These are phyloP conservation scores for Scenedesmus sp. DNA, from an alignment of 163 green algal genomes.

Conservation along the genomic window DNA sequence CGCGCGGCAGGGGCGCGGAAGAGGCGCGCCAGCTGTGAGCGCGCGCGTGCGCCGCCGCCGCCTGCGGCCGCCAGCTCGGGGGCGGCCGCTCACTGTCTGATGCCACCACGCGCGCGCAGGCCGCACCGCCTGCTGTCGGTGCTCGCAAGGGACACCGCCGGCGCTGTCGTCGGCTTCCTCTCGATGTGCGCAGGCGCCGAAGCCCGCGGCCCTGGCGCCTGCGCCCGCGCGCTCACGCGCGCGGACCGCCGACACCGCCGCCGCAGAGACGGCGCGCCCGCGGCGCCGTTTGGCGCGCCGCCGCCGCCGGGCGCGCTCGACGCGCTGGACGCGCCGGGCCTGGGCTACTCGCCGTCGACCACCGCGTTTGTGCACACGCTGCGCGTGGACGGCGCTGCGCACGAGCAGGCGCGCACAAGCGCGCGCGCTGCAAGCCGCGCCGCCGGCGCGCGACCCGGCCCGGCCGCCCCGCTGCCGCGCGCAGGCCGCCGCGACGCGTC, in stretches of 20 bases:
- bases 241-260: too few species aligned
- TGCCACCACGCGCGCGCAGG: not conserved
- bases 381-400: not conserved
- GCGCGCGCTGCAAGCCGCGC: too few species aligned
- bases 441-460: too few species aligned
- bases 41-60: not conserved
- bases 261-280: too few species aligned
- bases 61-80: too few species aligned
- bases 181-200: constrained; percentile 13
- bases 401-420: too few species aligned
- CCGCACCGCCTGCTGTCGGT: not conserved
- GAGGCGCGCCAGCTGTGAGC: not conserved
- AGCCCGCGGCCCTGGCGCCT: too few species aligned
- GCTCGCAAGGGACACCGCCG: constrained; percentile 1
- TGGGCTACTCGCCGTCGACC: constrained; percentile 7
- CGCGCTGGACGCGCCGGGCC: not conserved
- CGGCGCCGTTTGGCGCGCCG: too few species aligned
- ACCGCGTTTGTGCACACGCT: constrained; percentile 24
- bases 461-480: too few species aligned
- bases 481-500: not conserved
- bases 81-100: not conserved
- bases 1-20: not conserved
- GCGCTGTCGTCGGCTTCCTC: constrained; percentile 2
- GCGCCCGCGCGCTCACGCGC: too few species aligned
- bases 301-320: not conserved